Evolutionary conservation across 257 asterid species (phyloP), one percentile per base, ranked within the genome.

Genomic region (Penstemon davidsonii): DNA sequence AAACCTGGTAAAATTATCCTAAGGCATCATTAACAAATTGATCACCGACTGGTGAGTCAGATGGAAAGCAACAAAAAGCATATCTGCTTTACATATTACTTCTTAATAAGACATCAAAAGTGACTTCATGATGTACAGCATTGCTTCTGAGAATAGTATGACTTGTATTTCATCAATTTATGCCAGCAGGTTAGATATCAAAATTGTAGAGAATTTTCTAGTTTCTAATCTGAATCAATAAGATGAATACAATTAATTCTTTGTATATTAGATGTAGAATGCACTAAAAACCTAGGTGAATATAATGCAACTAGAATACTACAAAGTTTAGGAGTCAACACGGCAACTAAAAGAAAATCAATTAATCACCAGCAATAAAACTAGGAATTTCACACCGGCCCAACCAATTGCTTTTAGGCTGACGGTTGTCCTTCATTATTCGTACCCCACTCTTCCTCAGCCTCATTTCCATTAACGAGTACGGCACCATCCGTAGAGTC

Each of bases 391-490:
- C 90, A 86, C 87, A 84, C 76, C 59, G 90, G 85, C 86, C 92
- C 88, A 92, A 83, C 92, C 90, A 89, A 88, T 85, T 81, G 96
- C 91, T 78, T 90, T 90, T 92, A 93, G 95, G 95, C 89, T 84
- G 99, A 85, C 82, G 80, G 88, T 85, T 93, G 88, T 86, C 96
- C 96, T 83, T 85, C 93, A 83, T 80, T 83, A 87, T 94, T 81
- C 91, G 84, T 94, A 91, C 96, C 97, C 95, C 95, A 91, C 96
- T 94, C 90, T 91, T 94, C 96, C 78, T 88, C 96, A 74, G 86
- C 96, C 83, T 88, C 96, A 52, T 75, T 84, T 57, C 88, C 96
- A 40, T 88, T 94, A 72, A 94, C 89, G 51, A 91, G 89, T 66
- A 87, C 93, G 50, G 91, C 95, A 75, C 97, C 94, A 62, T 91